Base-by-base conservation (phyloP, 805 yeast genomes). In the Metschnikowia similis region DNA sequence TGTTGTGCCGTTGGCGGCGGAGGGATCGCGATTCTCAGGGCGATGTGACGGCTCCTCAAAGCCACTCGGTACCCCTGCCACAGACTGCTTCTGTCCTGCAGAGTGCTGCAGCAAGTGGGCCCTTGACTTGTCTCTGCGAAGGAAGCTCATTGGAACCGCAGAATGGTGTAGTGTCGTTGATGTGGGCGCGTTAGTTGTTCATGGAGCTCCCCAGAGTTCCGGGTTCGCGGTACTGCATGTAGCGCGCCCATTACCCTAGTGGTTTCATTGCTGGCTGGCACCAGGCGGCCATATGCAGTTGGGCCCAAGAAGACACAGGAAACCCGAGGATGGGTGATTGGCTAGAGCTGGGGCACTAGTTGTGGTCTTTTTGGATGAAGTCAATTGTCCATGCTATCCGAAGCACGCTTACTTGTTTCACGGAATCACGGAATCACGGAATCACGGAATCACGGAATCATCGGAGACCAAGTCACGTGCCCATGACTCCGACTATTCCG, bases 81-180 rank as follows among this genome's bases (percentile, higher is more conserved):
- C 28, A 9, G 35, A 17, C 45, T 31, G 45, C 32, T 27, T 43
- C 46, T 43, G 46, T 26, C 46, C 46, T 34, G 46, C 46, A 43
- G 46, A 43, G n/a, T 34, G 26, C 34, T 48, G 26, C 37, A 48
- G 41, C 31, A 52, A 41, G 35, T 56, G 57, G 41, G 52, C 42
- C 47, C 52, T 56, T 40, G 64, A 54, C 53, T 60, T 61, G 54
- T 63, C 66, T 39, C 61, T 47, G 53, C 64, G 57, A 47, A 63
- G 59, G 46, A 63, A 63, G 41, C 63, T 62, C 66, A 63, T 63
- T 34, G 21, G n/a, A 14, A 13, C 42, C 34, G 11, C 28, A 14
- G 21, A 29, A 8, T 41, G 16, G 28, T 9, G 10, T 8, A 10
- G 16, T 11, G 7, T 31, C 21, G 17, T 26, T 13, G 31, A 10